Evolutionary conservation across 768 basidiomycete genomes (phyloP).

Genomic region (Baorangia bicolor): DNA sequence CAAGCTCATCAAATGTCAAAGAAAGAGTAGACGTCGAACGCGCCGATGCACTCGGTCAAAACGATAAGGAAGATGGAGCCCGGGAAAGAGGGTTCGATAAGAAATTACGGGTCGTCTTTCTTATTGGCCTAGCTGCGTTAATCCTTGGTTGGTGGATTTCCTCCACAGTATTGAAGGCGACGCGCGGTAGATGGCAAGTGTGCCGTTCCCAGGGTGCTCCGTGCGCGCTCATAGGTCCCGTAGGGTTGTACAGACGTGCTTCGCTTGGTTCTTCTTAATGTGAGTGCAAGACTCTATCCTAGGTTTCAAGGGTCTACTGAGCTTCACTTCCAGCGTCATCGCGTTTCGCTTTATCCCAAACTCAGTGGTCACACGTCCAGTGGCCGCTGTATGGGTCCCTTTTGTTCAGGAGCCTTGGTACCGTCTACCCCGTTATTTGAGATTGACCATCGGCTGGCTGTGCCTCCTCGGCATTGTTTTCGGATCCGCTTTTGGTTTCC

Average conservation of each 20-base stretch:
- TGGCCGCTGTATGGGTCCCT: conserved; percentile 69
- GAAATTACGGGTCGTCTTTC: conserved; percentile 42
- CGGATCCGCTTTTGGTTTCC: conserved; percentile 85
- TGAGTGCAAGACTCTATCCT: conserved; percentile 34
- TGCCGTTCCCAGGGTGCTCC: background rate
- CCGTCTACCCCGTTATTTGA: conserved; percentile 47
- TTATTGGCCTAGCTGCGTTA: conserved; percentile 51
- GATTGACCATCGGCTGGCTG: conserved; percentile 72
- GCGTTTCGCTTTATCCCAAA: conserved; percentile 85
- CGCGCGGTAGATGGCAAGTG: conserved; percentile 71
- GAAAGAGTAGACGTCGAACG: conserved; percentile 23
- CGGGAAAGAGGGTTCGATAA: conserved; percentile 5
- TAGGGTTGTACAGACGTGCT: conserved; percentile 79
- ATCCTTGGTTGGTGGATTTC: conserved; percentile 90
- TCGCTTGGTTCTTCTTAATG: conserved; percentile 82
- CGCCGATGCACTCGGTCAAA: background rate
- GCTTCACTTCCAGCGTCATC: conserved; percentile 50
- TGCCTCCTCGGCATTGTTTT: conserved; percentile 75
- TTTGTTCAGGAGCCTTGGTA: conserved; percentile 68
- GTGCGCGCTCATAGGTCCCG: background rate
- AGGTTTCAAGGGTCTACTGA: background rate
- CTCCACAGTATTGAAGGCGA: conserved; percentile 62
- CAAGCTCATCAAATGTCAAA: conserved; percentile 13
- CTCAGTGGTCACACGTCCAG: conserved; percentile 65
- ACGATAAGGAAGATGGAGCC: conserved; percentile 8